Base-by-base conservation (phyloP, 2,329 filamentous ascomycete species). In the Venturia oleaginea region DNA sequence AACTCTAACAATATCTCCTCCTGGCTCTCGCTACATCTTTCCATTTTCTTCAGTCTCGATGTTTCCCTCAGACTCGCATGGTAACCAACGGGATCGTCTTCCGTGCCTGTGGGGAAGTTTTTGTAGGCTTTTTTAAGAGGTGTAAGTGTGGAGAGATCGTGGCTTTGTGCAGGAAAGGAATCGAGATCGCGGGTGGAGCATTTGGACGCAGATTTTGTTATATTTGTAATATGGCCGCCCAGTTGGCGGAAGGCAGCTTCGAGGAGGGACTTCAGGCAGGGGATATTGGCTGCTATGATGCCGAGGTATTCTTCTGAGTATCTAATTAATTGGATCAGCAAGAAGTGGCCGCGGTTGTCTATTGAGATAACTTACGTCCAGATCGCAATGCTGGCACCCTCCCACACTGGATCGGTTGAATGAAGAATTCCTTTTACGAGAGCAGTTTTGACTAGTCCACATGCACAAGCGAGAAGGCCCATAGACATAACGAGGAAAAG, bases 241-340 rank as follows among this genome's bases (percentile, higher is more conserved):
- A 34, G 19, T n/a, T 27, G 34, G 22, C 24, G 48, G 62, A 57
- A 64, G 40, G 19, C 42, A 4, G 37, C 32, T 48, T 65, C 64
- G 30, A 65, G 30, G 30, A 57, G 61, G 27, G 61, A 51, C 22
- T 40, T 24, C 8, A 65, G 48, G 32, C 61, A 65, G 19, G 64
- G 64, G 22, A 65, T 64, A 42, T 51, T 42, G 19, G 60, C 64
- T 38, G 64, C 61, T 24, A 42, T 55, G 19, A 65, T 65, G 60
- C 64, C 64, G 34, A 65, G 43, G 64, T 24, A 64, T 40, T 40
- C 32, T 64, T 65, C 64, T 5, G 46, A 24, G 27, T 65, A 38
- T 3, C 55, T 62, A 5, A 4, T 2, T 15, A 1, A 15, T 15
- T 10, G 22, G 2, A 30, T 57, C 17, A 42, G 46, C 43, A 10